These are phyloP conservation scores for Globisporangium barbulae DNA, from an alignment of 352 stramenopile species.

Conservation along the genomic window DNA sequence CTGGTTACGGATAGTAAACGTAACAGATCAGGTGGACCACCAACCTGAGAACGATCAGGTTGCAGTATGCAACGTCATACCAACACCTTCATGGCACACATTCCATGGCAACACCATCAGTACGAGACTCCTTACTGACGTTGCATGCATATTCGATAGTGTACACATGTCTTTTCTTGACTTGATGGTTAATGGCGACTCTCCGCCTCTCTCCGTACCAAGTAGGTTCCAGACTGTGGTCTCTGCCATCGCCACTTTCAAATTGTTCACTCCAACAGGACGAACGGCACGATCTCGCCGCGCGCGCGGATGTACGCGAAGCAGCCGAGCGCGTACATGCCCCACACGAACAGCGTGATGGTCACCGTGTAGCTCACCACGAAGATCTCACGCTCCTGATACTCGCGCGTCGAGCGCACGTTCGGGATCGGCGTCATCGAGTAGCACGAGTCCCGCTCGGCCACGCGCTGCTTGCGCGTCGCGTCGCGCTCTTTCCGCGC, in stretches of 20 bases:
- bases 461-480: slow-evolving; percentile 29
- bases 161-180: too few relatives aligned
- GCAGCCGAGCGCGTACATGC: slow-evolving; percentile 25
- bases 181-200: not conserved
- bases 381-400: slow-evolving; percentile 47
- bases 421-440: slow-evolving; percentile 30
- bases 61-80: too few relatives aligned
- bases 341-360: slow-evolving; percentile 53
- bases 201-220: not conserved
- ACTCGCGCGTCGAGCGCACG: slow-evolving; percentile 32
- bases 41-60: too few relatives aligned
- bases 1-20: too few relatives aligned
- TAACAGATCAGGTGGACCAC: too few relatives aligned
- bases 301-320: slow-evolving; percentile 20
- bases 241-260: not conserved
- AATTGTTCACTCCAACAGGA: not conserved
- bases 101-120: too few relatives aligned
- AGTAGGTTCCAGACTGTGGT: not conserved
- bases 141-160: too few relatives aligned
- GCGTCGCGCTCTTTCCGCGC: slow-evolving; percentile 43
- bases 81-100: too few relatives aligned
- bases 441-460: slow-evolving; percentile 34
- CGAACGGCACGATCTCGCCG: slow-evolving; percentile 7
- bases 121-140: too few relatives aligned
- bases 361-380: slow-evolving; percentile 38